These are phyloP conservation scores for Auricularia auricula-judae DNA, from an alignment of 768 basidiomycete species.

Conservation along the genomic window DNA sequence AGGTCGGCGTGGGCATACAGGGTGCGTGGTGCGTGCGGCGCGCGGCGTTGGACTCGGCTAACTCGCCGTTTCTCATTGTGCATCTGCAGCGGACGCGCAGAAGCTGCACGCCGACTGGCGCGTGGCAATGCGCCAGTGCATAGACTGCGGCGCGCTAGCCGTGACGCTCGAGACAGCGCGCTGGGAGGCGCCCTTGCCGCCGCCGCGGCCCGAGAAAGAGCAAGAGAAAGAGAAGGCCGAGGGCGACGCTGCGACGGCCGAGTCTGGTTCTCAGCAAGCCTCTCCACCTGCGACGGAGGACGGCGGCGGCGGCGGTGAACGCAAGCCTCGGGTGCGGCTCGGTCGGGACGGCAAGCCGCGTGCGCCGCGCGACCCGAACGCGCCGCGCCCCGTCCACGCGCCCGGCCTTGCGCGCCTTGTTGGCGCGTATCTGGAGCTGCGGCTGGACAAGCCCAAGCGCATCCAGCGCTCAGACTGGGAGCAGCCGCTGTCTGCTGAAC, in stretches of 20 bases:
- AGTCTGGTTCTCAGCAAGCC: too few species aligned
- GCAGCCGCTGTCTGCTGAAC: conserved; percentile 26
- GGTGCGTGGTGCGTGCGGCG: conserved; percentile 24
- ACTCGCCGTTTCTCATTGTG: not conserved
- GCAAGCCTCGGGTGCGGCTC: too few species aligned
- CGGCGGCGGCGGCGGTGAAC: too few species aligned
- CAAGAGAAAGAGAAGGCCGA: too few species aligned
- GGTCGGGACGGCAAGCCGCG: not conserved
- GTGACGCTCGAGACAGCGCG: conserved; percentile 55
- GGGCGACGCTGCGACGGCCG: not conserved
- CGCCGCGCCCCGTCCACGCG: conserved; percentile 27
- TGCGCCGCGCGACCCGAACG: conserved; percentile 27
- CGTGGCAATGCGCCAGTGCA: conserved; percentile 37
- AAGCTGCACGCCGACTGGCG: conserved; percentile 45
- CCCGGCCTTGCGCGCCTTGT: conserved; percentile 50
- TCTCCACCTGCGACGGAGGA: too few species aligned
- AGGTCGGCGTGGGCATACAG: conserved; percentile 69
- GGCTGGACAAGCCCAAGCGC: conserved; percentile 42
- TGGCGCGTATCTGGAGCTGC: conserved; percentile 44
- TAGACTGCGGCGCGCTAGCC: conserved; percentile 62
- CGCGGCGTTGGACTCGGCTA: not conserved
- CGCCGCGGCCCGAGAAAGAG: not conserved
- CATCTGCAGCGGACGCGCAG: conserved; percentile 45
- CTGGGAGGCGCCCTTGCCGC: conserved; percentile 45
- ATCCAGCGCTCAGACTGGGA: conserved; percentile 68